Evolutionary conservation across 2,329 filamentous ascomycete genomes (phyloP).

Genomic region (Colletotrichum scovillei): DNA sequence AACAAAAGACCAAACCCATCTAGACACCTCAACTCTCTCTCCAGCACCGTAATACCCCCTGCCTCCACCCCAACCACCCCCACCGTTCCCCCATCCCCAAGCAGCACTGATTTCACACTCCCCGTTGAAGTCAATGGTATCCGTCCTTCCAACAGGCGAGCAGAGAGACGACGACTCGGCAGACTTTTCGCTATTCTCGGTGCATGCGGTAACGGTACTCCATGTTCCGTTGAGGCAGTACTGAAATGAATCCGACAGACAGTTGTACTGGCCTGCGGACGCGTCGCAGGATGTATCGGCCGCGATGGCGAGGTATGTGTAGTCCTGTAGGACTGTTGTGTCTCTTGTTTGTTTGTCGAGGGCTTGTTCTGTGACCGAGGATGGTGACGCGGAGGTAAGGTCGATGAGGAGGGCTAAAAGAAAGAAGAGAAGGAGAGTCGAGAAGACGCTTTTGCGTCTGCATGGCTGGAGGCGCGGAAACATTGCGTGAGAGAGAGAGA

Average conservation of each 20-base stretch:
- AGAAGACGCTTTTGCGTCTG: conserved; percentile 3
- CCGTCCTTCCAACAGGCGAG: conserved; percentile 25
- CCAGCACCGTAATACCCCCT: conserved; percentile 23
- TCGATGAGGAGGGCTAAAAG: conserved; percentile 12
- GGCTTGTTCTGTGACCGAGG: not conserved
- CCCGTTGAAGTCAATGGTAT: conserved; percentile 22
- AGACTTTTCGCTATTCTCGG: not conserved
- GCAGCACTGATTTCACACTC: conserved; percentile 19
- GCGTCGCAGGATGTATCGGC: conserved; percentile 53
- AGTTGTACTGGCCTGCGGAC: conserved; percentile 66
- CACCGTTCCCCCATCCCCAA: conserved; percentile 1
- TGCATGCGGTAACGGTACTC: conserved; percentile 46
- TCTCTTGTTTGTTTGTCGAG: not conserved
- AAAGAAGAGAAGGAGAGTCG: conserved; percentile 1
- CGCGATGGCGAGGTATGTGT: conserved; percentile 41
- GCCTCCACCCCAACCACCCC: not conserved
- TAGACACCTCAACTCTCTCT: conserved; percentile 3
- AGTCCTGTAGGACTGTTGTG: not conserved
- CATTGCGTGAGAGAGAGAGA: not conserved
- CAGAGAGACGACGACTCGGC: not conserved
- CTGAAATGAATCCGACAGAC: conserved; percentile 61
- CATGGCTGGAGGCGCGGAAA: not conserved
- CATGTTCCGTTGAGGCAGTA: conserved; percentile 61
- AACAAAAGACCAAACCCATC: conserved; percentile 9
- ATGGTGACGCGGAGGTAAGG: conserved; percentile 23